These are phyloP conservation scores for Juglanconis oblonga DNA, from an alignment of 2,329 filamentous ascomycete species.

Conservation along the genomic window DNA sequence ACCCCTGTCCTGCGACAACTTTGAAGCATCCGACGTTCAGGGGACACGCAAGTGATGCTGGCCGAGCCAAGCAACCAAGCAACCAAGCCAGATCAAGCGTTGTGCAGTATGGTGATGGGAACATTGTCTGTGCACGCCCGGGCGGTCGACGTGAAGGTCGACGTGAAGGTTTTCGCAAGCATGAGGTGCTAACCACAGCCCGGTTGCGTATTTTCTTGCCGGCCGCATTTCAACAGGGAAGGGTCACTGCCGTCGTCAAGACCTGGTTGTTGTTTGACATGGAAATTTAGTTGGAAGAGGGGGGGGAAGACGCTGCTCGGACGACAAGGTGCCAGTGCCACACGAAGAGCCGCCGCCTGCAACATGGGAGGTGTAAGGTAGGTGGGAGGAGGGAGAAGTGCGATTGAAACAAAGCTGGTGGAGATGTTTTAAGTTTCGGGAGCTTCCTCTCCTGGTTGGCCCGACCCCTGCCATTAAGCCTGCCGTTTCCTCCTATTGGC, in stretches of 20 bases:
- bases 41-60: not conserved
- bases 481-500: not conserved
- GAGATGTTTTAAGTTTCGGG: not conserved
- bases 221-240: too few relatives aligned
- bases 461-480: not conserved
- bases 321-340: too few relatives aligned
- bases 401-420: not conserved
- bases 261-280: too few relatives aligned
- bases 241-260: too few relatives aligned
- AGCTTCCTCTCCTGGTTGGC: not conserved
- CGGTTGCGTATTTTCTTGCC: too few relatives aligned
- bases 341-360: not conserved
- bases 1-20: slow-evolving; percentile 45
- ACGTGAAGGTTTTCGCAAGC: too few relatives aligned
- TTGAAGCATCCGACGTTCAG: slow-evolving; percentile 38
- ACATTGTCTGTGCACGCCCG: not conserved
- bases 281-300: too few relatives aligned
- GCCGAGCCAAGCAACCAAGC: too few relatives aligned
- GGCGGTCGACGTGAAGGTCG: too few relatives aligned
- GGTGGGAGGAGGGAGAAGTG: too few relatives aligned
- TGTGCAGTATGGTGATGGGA: not conserved
- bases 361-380: not conserved
- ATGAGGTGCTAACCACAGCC: too few relatives aligned
- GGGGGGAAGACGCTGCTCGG: too few relatives aligned
- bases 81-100: not conserved